phyloP scores from a whole-genome alignment of 1,139 yeast genomes.

The Hyphopichia khmerensis region DNA sequence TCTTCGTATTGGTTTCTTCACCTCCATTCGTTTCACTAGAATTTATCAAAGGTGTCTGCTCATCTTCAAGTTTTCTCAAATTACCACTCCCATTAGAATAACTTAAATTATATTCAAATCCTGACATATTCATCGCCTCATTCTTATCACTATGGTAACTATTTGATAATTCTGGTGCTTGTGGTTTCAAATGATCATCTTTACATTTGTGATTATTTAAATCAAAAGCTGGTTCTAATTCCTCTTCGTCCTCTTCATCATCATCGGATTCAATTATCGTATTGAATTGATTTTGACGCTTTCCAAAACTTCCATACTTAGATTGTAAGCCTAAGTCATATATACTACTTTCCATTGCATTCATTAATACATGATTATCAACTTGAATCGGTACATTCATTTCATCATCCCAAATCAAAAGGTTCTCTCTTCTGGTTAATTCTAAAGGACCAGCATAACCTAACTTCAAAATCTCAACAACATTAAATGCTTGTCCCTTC shows the following conservation, averaged over 20 bases:
- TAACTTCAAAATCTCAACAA: constrained; percentile 61
- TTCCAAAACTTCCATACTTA: not conserved
- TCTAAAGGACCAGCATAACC: constrained; percentile 68
- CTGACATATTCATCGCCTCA: constrained; percentile 14
- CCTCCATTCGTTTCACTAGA: constrained; percentile 5
- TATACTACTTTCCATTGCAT: constrained; percentile 21
- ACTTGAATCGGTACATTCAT: constrained; percentile 53
- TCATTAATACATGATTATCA: constrained; percentile 11
- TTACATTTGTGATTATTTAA: not conserved
- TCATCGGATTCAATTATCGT: constrained; percentile 2
- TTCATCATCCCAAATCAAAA: constrained; percentile 60
- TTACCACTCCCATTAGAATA: not conserved
- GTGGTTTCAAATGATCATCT: too few species aligned
- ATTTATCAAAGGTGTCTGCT: constrained; percentile 6
- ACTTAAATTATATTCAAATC: constrained; percentile 20
- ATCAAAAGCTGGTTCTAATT: not conserved
- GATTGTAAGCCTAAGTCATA: constrained; percentile 12
- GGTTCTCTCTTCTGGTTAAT: constrained; percentile 56
- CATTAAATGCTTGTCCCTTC: constrained; percentile 79
- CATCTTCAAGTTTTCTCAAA: not conserved
- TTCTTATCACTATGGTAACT: not conserved
- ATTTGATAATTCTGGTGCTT: not conserved
- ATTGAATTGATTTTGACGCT: not conserved
- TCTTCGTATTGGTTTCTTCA: constrained; percentile 25
- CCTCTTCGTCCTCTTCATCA: not conserved